Conservation (phyloP, 257 asterid genomes). For the Ballota nigra region DNA sequence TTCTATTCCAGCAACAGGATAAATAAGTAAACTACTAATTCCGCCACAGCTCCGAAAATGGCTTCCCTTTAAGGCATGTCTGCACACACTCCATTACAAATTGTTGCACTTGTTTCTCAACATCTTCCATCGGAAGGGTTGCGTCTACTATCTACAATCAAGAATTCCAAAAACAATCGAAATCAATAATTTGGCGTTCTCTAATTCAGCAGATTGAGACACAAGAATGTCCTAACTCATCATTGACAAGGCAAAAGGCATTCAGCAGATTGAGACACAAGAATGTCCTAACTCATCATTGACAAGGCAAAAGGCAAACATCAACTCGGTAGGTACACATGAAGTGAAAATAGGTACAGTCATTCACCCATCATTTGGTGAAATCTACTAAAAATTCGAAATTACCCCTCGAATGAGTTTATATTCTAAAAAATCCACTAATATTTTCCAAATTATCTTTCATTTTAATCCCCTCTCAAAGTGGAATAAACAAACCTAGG, state of each 20-base stretch:
- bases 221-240: not conserved
- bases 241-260: not conserved
- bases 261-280: not conserved
- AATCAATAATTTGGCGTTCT: not conserved
- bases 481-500: not conserved
- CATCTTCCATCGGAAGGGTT: slow-evolving; percentile 63
- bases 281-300: not conserved
- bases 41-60: slow-evolving; percentile 62
- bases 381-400: not conserved
- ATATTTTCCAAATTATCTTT: not conserved
- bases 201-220: not conserved
- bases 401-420: not conserved
- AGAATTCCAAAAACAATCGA: not conserved
- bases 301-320: not conserved
- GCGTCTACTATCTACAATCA: slow-evolving; percentile 68
- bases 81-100: slow-evolving; percentile 46
- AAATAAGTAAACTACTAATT: slow-evolving; percentile 15
- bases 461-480: not conserved
- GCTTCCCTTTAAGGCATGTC: slow-evolving; percentile 63
- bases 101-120: slow-evolving; percentile 57
- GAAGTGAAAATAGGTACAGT: no score
- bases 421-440: not conserved
- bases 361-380: no score
- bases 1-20: not conserved
- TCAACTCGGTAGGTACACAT: not conserved